phyloP scores from a whole-genome alignment of 169 alveolate species.

The Perkinsus marinus region DNA sequence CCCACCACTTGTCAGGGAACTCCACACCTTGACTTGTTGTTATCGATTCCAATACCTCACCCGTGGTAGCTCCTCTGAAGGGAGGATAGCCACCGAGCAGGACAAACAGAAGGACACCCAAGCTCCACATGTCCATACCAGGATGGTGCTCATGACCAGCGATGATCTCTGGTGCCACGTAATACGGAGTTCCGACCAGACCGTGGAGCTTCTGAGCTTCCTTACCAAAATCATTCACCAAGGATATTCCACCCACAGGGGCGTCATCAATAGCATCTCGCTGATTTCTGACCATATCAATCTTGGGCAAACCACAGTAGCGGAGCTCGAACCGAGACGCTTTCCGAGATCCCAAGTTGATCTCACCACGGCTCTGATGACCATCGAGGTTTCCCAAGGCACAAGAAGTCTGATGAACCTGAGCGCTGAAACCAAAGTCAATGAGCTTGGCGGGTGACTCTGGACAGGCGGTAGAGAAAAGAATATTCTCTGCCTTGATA shows the following conservation, averaged over 20 bases:
- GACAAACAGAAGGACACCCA: slow-evolving; percentile 22
- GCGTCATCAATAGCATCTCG: background rate
- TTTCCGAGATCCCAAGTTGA: slow-evolving; percentile 14
- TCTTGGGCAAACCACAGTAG: background rate
- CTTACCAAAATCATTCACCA: background rate
- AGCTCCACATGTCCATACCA: slow-evolving; percentile 30
- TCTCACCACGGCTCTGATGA: slow-evolving; percentile 2
- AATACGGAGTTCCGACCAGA: slow-evolving; percentile 27
- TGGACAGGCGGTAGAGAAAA: slow-evolving; percentile 25
- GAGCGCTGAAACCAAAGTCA: slow-evolving; percentile 22
- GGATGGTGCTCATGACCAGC: slow-evolving; percentile 12
- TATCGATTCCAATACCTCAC: slow-evolving; percentile 41
- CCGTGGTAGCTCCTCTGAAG: slow-evolving; percentile 42
- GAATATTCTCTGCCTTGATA: slow-evolving; percentile 59
- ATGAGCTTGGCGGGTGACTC: slow-evolving; percentile 24
- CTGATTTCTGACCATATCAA: background rate
- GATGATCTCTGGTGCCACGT: slow-evolving; percentile 26
- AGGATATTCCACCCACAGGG: background rate
- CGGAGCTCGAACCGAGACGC: background rate
- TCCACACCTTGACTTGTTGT: slow-evolving; percentile 24
- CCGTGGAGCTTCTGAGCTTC: slow-evolving; percentile 8
- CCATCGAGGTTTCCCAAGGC: background rate
- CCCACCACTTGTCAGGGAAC: slow-evolving; percentile 54
- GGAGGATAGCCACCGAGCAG: slow-evolving; percentile 26
- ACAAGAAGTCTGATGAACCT: background rate